phyloP scores from a whole-genome alignment of 371 early-diverging fungal species.

The Mucor saturninus region DNA sequence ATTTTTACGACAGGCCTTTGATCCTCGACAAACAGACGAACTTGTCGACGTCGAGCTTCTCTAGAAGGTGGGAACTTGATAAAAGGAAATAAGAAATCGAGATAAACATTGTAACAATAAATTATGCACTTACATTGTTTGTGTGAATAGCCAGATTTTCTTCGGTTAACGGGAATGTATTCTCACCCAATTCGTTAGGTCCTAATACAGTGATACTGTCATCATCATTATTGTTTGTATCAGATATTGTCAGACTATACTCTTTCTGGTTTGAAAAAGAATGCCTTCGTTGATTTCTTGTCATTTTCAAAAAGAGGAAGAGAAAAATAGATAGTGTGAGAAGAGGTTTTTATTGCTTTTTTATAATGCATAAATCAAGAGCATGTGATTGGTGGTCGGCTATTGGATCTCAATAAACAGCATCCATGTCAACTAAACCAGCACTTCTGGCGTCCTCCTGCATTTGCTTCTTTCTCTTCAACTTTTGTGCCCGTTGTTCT shows the following conservation, averaged over 20 bases:
- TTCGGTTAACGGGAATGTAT: constrained; percentile 16
- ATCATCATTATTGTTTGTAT: background rate
- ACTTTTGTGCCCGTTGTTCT: constrained; percentile 13
- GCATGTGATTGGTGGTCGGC: no score
- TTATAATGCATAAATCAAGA: background rate
- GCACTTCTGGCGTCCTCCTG: constrained; percentile 27
- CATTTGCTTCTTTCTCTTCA: constrained; percentile 23
- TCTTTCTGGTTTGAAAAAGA: constrained; percentile 10
- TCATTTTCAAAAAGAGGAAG: constrained; percentile 5
- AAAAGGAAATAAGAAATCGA: background rate
- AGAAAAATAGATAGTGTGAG: constrained; percentile 7
- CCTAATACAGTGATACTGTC: background rate
- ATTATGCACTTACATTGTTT: constrained; percentile 7
- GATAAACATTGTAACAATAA: background rate
- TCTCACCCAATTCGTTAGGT: background rate
- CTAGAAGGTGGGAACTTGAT: constrained; percentile 20
- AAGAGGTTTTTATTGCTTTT: constrained; percentile 7
- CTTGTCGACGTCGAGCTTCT: constrained; percentile 11
- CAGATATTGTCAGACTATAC: background rate
- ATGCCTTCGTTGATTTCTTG: constrained; percentile 7
- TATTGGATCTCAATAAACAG: constrained; percentile 12
- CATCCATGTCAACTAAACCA: constrained; percentile 31
- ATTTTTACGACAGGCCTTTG: constrained; percentile 10
- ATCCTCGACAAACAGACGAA: constrained; percentile 15
- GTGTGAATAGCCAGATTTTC: constrained; percentile 24